Evolutionary conservation across 78 protist genomes (phyloP), one percentile per base, ranked within the genome.

Genomic region (Polysphondylium violaceum): DNA sequence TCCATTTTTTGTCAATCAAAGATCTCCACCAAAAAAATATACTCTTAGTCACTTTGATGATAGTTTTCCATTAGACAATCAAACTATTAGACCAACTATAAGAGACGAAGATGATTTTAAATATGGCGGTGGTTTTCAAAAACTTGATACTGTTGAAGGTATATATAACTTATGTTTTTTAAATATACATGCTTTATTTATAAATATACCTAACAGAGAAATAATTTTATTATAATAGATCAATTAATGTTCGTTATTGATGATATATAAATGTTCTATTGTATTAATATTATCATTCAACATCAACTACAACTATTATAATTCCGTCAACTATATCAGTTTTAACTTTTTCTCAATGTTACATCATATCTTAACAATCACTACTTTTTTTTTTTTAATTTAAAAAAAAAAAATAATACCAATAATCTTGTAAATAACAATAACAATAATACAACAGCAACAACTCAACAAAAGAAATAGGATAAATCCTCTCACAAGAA

Each of bases 31-130:
- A 61, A 61, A 35, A 51, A 78, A 61, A 6, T 50, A 59, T 43
- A 33, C 63, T 29, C 27, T 78, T 1, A 78, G 71, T 27, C 88
- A 78, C 35, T 78, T 78, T 47, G 88, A 78, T 36, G 88, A 78
- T 25, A 44, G 64, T 5, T 78, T 38, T 40, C 88, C 88, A 19
- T 36, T 78, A 33, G 88, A 78, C 50, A 47, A 35, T 3, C 88
- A 43, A 12, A 43, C 50, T 14, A 43, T 65, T 9, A 76, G 47
- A 27, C 25, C 36, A 74, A 74, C 67, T 7, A 58, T 56, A 21
- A 38, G 23, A 65, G 88, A 78, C 51, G 88, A 78, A 36, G 88
- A 78, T 23, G 88, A 78, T 50, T 78, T 47, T 51, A 78, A 31
- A 78, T 78, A 78, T 23, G n/a, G 55, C 21, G n/a, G n/a, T n/a